Percentiles rank a stretch among this genome's conserved stretches.
Evolutionary conservation across 768 basidiomycete species (phyloP).

Genomic region (Tylopilus sp.): DNA sequence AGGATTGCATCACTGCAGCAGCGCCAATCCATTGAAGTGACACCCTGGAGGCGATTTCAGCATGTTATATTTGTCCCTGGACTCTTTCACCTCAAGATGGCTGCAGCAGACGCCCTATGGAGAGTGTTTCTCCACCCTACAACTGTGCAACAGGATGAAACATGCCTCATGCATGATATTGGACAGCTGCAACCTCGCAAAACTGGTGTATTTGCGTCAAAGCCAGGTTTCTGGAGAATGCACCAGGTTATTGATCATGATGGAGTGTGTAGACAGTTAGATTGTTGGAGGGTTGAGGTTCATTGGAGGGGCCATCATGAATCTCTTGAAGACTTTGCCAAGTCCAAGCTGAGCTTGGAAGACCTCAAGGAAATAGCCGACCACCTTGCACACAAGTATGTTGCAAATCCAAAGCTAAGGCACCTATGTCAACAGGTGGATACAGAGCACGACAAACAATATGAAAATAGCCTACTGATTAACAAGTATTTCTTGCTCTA

Average conservation of each 20-base stretch:
- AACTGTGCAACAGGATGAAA: slow-evolving; percentile 4
- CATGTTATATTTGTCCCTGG: slow-evolving; percentile 33
- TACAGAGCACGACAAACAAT: slow-evolving; percentile 12
- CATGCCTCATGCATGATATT: slow-evolving; percentile 20
- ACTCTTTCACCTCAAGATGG: slow-evolving; percentile 18
- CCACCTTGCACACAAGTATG: no score
- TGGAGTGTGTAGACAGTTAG: slow-evolving; percentile 24
- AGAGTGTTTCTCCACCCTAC: slow-evolving; percentile 7
- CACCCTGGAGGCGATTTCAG: slow-evolving; percentile 30
- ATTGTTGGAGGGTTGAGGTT: slow-evolving; percentile 32
- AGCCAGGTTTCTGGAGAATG: slow-evolving; percentile 37
- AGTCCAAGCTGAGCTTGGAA: slow-evolving; percentile 16
- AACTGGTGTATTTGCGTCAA: slow-evolving; percentile 28
- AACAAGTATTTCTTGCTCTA: neutral
- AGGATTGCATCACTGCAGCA: slow-evolving; percentile 14
- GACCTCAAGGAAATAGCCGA: slow-evolving; percentile 21
- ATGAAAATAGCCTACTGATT: neutral
- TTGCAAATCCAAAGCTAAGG: no score
- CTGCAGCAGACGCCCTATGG: slow-evolving; percentile 25
- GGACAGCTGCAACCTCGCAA: slow-evolving; percentile 27
- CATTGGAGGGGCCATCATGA: neutral
- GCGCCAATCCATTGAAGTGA: neutral
- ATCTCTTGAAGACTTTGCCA: slow-evolving; percentile 15
- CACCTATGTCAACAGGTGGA: slow-evolving; percentile 33
- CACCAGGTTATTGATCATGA: slow-evolving; percentile 35